Conservation (phyloP, 2,329 filamentous ascomycete genomes). For the Penicillium sp. region DNA sequence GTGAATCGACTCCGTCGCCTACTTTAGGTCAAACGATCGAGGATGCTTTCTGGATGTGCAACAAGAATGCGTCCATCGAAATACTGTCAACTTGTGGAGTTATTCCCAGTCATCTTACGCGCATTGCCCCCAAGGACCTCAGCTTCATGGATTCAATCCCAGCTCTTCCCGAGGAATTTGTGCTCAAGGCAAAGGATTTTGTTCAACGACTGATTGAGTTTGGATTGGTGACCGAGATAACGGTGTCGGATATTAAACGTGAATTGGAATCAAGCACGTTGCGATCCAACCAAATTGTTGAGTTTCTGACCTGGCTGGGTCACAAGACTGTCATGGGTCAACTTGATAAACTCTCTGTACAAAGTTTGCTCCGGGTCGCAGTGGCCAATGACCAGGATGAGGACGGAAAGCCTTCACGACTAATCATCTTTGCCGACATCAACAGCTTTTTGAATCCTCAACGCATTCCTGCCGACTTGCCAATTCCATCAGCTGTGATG, state of each 20-base stretch:
- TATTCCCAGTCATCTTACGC: conserved; percentile 73
- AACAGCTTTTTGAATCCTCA: conserved; percentile 67
- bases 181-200: conserved; percentile 62
- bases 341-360: conserved; percentile 62
- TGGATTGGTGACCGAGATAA: conserved; percentile 80
- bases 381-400: conserved; percentile 53
- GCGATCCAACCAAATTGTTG: conserved; percentile 66
- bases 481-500: conserved; percentile 73
- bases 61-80: conserved; percentile 73
- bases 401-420: conserved; percentile 56
- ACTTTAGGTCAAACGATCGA: conserved; percentile 82
- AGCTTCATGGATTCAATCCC: conserved; percentile 86
- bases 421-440: conserved; percentile 73
- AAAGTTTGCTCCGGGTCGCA: conserved; percentile 67
- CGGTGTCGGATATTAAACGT: conserved; percentile 73
- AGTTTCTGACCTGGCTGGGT: conserved; percentile 80
- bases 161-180: conserved; percentile 70
- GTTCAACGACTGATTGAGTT: conserved; percentile 75
- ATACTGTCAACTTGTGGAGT: conserved; percentile 84
- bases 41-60: conserved; percentile 93
- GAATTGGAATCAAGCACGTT: conserved; percentile 80
- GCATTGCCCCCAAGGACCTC: conserved; percentile 63
- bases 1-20: conserved; percentile 80
- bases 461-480: conserved; percentile 73
- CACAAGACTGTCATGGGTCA: conserved; percentile 66